phyloP scores from a whole-genome alignment of 768 basidiomycete species.

The Termitomyces sp. region DNA sequence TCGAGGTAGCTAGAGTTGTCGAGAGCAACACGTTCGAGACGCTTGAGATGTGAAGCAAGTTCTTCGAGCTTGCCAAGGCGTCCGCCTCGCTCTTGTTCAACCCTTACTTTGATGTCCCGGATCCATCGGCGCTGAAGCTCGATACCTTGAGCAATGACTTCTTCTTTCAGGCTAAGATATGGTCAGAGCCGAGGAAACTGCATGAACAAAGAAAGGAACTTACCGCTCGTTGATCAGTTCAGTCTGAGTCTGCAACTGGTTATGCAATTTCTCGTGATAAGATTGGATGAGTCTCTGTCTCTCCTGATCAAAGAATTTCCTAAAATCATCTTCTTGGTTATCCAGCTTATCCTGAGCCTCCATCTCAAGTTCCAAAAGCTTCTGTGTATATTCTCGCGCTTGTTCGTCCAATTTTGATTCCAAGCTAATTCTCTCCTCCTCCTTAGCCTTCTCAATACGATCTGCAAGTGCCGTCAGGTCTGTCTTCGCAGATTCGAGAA shows the following conservation, averaged over 20 bases:
- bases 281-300: constrained; percentile 64
- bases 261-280: constrained; percentile 84
- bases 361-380: constrained; percentile 81
- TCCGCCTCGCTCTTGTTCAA: constrained; percentile 95
- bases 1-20: constrained; percentile 91
- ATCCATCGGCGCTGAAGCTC: constrained; percentile 98
- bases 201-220: constrained; percentile 16
- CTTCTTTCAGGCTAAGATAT: constrained; percentile 74
- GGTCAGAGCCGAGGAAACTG: background rate
- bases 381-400: constrained; percentile 76
- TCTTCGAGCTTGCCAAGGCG: constrained; percentile 94
- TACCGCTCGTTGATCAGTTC: constrained; percentile 95
- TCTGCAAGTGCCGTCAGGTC: constrained; percentile 78
- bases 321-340: constrained; percentile 82
- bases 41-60: constrained; percentile 85
- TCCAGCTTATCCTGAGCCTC: constrained; percentile 84
- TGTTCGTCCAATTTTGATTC: constrained; percentile 73
- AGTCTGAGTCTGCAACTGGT: constrained; percentile 83
- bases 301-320: constrained; percentile 78
- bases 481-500: constrained; percentile 75
- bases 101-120: constrained; percentile 90
- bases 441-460: constrained; percentile 75
- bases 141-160: constrained; percentile 94
- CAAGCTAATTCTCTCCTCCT: constrained; percentile 71
- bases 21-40: constrained; percentile 85